These are phyloP conservation scores for Mucor racemosus DNA, from an alignment of 371 early-diverging fungal species.

Conservation along the genomic window DNA sequence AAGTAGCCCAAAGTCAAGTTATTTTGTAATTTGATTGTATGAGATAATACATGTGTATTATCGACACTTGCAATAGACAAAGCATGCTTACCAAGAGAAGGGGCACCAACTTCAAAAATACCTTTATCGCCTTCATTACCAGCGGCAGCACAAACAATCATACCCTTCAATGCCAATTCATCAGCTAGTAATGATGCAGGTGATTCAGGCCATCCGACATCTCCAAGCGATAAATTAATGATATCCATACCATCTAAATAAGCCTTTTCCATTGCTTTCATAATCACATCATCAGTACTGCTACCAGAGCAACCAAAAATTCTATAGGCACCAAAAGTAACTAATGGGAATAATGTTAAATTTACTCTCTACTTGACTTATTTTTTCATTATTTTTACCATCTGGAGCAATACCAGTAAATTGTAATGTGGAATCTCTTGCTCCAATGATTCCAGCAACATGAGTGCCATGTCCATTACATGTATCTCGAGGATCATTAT, in stretches of 20 bases:
- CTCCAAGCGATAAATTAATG: constrained; percentile 48
- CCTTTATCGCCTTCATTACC: constrained; percentile 80
- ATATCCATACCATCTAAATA: constrained; percentile 69
- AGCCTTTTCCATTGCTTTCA: constrained; percentile 75
- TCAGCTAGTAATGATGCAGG: constrained; percentile 47
- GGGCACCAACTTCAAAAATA: constrained; percentile 61
- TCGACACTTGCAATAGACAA: constrained; percentile 81
- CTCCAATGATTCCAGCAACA: constrained; percentile 65
- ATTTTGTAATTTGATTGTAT: constrained; percentile 24
- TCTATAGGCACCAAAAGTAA: constrained; percentile 68
- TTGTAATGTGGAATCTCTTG: constrained; percentile 40
- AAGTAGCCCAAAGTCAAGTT: constrained; percentile 28
- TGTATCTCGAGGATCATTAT: constrained; percentile 33
- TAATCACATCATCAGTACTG: constrained; percentile 72
- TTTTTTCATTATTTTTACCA: constrained; percentile 27
- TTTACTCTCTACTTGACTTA: too few relatives aligned
- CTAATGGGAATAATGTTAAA: constrained; percentile 19
- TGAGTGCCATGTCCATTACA: constrained; percentile 43
- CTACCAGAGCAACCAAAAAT: constrained; percentile 80
- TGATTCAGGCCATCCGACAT: constrained; percentile 52
- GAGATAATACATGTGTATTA: constrained; percentile 44
- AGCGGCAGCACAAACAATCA: constrained; percentile 56
- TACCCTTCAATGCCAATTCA: constrained; percentile 37
- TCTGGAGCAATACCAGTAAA: constrained; percentile 71
- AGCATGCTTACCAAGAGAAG: constrained; percentile 66